These are phyloP conservation scores for Populus nigra DNA, from an alignment of 345 rosid species.

Conservation along the genomic window DNA sequence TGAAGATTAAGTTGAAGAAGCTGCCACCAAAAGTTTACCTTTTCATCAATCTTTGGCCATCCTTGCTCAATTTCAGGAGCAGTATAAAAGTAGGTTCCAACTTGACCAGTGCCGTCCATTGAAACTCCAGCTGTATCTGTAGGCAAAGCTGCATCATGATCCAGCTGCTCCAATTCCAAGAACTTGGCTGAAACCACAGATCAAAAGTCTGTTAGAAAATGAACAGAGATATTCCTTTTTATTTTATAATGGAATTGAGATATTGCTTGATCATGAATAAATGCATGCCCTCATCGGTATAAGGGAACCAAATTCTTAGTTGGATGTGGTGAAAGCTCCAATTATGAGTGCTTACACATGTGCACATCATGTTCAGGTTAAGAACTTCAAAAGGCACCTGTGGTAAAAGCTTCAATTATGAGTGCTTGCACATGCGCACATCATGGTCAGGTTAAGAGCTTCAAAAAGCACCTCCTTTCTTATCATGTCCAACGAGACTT, in stretches of 20 bases:
- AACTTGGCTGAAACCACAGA: conserved; percentile 69
- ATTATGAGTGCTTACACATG: neutral
- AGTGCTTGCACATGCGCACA: neutral
- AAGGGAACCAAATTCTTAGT: neutral
- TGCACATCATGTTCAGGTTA: neutral
- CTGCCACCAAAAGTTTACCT: conserved; percentile 44
- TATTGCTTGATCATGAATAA: neutral
- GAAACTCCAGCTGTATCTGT: conserved; percentile 68
- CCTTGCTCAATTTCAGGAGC: conserved; percentile 99
- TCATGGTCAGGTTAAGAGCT: neutral
- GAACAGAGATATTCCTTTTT: neutral
- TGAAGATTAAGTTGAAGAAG: conserved; percentile 14
- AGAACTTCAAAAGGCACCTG: neutral
- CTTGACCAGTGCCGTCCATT: conserved; percentile 83
- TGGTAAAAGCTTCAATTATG: neutral
- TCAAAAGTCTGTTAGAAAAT: neutral
- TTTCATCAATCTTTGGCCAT: conserved; percentile 98
- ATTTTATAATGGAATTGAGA: neutral
- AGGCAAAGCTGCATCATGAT: conserved; percentile 64
- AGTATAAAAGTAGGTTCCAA: conserved; percentile 93
- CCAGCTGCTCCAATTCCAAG: conserved; percentile 90
- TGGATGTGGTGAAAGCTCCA: neutral
- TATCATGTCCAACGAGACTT: neutral
- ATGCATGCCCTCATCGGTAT: neutral
- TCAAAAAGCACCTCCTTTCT: neutral